A percentile compares a stretch with the other conserved stretches of the same genome.
Evolutionary conservation across 441 rosid species (phyloP).

Genomic region (Melastoma candidum): DNA sequence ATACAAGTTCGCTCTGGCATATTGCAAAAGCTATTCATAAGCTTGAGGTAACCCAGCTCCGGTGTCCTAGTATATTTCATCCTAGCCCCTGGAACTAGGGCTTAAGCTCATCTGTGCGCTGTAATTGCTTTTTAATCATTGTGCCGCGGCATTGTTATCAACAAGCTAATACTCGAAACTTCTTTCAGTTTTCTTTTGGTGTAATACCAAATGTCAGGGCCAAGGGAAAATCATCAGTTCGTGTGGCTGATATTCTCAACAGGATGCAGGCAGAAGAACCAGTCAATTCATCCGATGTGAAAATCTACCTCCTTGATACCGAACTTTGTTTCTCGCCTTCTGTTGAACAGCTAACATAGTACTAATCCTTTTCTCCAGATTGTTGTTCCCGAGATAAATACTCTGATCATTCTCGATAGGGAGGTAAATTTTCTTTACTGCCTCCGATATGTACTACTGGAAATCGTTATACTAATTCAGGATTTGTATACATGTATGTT

Average conservation of each 20-base stretch:
- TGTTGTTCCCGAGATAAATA: slow-evolving; percentile 73
- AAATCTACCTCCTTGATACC: slow-evolving; percentile 1
- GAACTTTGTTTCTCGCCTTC: background rate
- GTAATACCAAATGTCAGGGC: slow-evolving; percentile 88
- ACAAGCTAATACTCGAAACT: too few species aligned
- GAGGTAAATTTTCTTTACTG: slow-evolving; percentile 41
- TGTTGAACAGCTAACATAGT: background rate
- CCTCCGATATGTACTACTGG: slow-evolving; percentile 6
- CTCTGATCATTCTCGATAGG: slow-evolving; percentile 77
- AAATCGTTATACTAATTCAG: too few species aligned
- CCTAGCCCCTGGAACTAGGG: too few species aligned
- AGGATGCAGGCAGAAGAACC: slow-evolving; percentile 92
- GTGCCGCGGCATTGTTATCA: background rate
- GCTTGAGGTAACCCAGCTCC: slow-evolving; percentile 56
- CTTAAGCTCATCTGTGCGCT: too few species aligned
- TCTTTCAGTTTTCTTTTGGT: slow-evolving; percentile 69
- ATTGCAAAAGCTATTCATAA: slow-evolving; percentile 95
- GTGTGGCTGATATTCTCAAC: slow-evolving; percentile 76
- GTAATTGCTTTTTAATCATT: too few species aligned
- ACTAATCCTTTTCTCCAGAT: slow-evolving; percentile 29
- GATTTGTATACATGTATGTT: too few species aligned
- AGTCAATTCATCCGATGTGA: slow-evolving; percentile 70
- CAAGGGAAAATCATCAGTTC: slow-evolving; percentile 85
- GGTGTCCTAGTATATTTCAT: too few species aligned
- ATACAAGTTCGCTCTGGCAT: slow-evolving; percentile 89